These are phyloP conservation scores for Microcos paniculata DNA, from an alignment of 345 rosid genomes.

Conservation along the genomic window DNA sequence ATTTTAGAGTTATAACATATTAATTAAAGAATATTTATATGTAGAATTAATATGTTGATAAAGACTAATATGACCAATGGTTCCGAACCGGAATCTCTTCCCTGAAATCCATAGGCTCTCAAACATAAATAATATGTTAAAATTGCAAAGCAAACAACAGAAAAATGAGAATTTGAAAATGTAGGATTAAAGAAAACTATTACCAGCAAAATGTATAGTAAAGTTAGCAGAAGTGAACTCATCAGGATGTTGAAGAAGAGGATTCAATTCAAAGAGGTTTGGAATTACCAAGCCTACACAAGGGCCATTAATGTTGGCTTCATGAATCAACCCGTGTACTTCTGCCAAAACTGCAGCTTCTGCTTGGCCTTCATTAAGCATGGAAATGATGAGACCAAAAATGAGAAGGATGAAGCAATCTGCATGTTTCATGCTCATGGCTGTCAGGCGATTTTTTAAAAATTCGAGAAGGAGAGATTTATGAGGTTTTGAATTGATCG, in stretches of 20 bases:
- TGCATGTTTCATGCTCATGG: neutral
- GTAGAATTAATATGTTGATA: too few relatives aligned
- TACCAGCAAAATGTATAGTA: slow-evolving; percentile 15
- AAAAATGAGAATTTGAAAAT: neutral
- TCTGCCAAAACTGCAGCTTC: neutral
- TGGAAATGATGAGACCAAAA: neutral
- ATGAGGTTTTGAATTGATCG: too few relatives aligned
- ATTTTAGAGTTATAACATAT: too few relatives aligned
- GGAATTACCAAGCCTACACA: slow-evolving; percentile 23
- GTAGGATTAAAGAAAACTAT: too few relatives aligned
- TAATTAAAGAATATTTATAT: too few relatives aligned
- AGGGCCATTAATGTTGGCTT: slow-evolving; percentile 15
- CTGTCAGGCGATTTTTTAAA: neutral
- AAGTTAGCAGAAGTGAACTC: neutral
- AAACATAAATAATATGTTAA: too few relatives aligned
- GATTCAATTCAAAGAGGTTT: slow-evolving; percentile 25
- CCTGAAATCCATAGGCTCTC: neutral
- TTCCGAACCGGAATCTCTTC: slow-evolving; percentile 24
- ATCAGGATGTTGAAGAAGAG: slow-evolving; percentile 24
- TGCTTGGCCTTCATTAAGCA: neutral
- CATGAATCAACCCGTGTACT: slow-evolving; percentile 4
- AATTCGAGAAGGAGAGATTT: too few relatives aligned
- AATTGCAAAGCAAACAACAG: too few relatives aligned
- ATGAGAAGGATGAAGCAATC: neutral
- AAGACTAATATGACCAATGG: slow-evolving; percentile 26